Percentiles rank a stretch among this genome's conserved stretches.
phyloP scores from a whole-genome alignment of 148 eudicot species.

The Camellia japonica region DNA sequence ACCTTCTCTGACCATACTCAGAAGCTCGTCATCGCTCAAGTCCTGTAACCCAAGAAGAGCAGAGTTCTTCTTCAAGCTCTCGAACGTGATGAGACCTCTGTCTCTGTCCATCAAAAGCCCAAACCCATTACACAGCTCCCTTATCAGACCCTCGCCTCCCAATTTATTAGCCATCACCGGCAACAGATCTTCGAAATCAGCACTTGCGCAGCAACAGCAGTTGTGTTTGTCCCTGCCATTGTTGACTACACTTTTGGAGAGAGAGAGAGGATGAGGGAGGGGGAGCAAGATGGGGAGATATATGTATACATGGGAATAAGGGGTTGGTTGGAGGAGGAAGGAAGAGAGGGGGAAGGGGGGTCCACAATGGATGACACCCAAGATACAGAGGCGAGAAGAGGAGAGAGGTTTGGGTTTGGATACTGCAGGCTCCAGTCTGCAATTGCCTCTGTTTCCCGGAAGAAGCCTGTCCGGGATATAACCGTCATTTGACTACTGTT shows the following conservation, averaged over 20 bases:
- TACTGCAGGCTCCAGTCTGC: conserved; percentile 7
- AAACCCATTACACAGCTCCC: conserved; percentile 41
- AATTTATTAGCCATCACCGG: conserved; percentile 33
- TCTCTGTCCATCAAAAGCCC: conserved; percentile 33
- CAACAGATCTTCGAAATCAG: conserved; percentile 29
- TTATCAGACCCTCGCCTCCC: conserved; percentile 41
- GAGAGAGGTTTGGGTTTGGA: conserved; percentile 24
- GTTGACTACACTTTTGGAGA: background rate
- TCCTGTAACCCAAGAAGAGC: conserved; percentile 32
- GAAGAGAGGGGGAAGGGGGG: background rate
- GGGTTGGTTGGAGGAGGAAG: background rate
- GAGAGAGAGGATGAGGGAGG: background rate
- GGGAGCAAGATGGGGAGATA: background rate
- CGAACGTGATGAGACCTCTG: conserved; percentile 34
- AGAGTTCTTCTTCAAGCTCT: conserved; percentile 39
- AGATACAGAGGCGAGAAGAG: conserved; percentile 9
- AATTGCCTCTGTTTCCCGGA: conserved; percentile 22
- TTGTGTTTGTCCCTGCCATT: conserved; percentile 9
- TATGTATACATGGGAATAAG: background rate
- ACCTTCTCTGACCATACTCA: conserved; percentile 38
- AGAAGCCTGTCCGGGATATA: conserved; percentile 12
- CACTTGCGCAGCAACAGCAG: background rate
- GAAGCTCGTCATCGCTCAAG: conserved; percentile 34
- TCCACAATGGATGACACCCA: conserved; percentile 21
- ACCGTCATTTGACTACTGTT: conserved; percentile 4